Base-by-base conservation (phyloP, 164 flowering plant genomes). In the Cinnamomum chago region DNA sequence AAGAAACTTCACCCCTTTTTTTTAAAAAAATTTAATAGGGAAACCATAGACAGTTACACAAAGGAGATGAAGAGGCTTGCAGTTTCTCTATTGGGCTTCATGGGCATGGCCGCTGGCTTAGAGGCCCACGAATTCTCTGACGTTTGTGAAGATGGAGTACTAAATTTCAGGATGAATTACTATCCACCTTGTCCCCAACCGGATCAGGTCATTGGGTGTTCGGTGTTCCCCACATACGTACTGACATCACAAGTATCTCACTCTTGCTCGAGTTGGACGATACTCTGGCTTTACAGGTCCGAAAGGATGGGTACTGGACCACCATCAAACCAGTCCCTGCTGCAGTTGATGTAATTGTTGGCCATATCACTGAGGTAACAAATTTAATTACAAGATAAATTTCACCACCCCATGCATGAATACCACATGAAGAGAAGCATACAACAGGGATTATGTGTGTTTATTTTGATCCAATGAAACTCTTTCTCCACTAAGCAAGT, bases 111-210 rank as follows among this genome's bases (percentile, higher is more conserved):
- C 23, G 23, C 51, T 20, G 76, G 70, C 24, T 28, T 73, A 5
- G 64, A 73, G 28, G 50, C 17, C 24, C 25, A 47, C 52, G 70
- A 73, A 11, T 65, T 73, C 23, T 51, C 69, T 11, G 60, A 27
- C 15, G 60, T 25, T 27, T 66, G 66, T 27, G 17, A 50, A 66
- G 70, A 73, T 20, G 76, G 76, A 23, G 24, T 22, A 27, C 28
- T 40, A n/a, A 18, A 65, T 15, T 70, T 66, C 14, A 66, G 76
- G 70, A 73, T 73, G 76, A 73, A 65, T 28, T 73, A 30, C 50
- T 73, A 73, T 55, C 76, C 76, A 7, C 70, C 68, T 18, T 73
- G 76, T 52, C 50, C 70, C 23, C 76, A 50, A 22, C 70, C 62
- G 23, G 24, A 73, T 47, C n/a, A 65, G 13, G 70, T 66, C 10